A percentile compares a stretch with the other conserved stretches of the same genome.
phyloP scores from a whole-genome alignment of 345 rosid genomes.

The Dipteronia sinensis region DNA sequence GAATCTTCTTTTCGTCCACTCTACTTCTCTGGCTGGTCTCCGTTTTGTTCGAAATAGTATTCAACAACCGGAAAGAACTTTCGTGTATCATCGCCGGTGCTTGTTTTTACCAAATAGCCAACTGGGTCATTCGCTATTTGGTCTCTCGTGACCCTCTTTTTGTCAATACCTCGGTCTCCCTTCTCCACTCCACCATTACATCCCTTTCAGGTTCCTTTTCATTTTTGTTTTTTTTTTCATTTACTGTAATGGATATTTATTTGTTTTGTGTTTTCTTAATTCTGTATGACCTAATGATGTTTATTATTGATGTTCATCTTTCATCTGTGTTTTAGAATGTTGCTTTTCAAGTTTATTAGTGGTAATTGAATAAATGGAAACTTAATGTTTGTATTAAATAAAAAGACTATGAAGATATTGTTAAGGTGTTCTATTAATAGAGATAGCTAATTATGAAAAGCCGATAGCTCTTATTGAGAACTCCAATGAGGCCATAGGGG shows the following conservation, averaged over 20 bases:
- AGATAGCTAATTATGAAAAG: neutral
- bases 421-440: neutral
- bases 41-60: slow-evolving; percentile 68
- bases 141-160: slow-evolving; percentile 85
- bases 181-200: slow-evolving; percentile 77
- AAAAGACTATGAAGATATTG: neutral
- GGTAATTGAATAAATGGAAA: neutral
- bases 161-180: slow-evolving; percentile 87
- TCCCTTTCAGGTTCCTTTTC: slow-evolving; percentile 66
- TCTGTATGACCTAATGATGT: neutral
- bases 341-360: neutral
- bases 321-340: neutral
- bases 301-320: neutral
- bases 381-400: neutral
- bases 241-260: neutral
- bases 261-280: neutral
- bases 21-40: slow-evolving; percentile 83
- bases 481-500: neutral
- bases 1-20: slow-evolving; percentile 74
- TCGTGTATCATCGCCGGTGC: slow-evolving; percentile 53
- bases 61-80: slow-evolving; percentile 62
- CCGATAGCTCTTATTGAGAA: neutral
- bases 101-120: slow-evolving; percentile 65
- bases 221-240: neutral
- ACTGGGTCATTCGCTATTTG: slow-evolving; percentile 54